phyloP scores from a whole-genome alignment of 78 protist species.

The Dictyostelium brefeldianum region DNA sequence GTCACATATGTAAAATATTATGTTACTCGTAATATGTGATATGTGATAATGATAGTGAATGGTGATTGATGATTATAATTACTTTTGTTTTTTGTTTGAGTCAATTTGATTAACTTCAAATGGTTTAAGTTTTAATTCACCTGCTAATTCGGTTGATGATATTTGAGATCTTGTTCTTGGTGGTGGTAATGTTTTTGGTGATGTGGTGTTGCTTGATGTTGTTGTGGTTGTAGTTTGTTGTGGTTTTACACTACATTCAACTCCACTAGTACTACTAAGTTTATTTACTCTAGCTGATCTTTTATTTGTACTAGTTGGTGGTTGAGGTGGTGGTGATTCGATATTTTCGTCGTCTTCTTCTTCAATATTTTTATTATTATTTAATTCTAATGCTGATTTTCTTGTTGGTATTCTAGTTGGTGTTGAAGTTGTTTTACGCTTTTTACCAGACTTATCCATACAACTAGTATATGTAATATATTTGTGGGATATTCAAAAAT shows the following conservation, averaged over 20 bases:
- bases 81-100: no score
- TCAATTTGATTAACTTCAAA: no score
- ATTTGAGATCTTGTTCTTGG: slow-evolving; percentile 58
- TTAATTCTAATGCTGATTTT: no score
- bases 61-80: no score
- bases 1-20: no score
- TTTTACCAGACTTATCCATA: slow-evolving; percentile 20
- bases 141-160: slow-evolving; percentile 15
- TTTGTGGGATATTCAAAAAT: no score
- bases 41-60: no score
- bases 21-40: no score
- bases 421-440: slow-evolving; percentile 8
- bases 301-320: neutral
- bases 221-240: neutral
- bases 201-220: neutral
- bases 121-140: no score
- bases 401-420: neutral
- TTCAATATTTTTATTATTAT: neutral
- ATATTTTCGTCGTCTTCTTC: neutral
- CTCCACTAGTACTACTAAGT: no score
- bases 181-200: slow-evolving; percentile 9
- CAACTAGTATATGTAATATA: neutral
- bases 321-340: neutral
- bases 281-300: no score
- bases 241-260: neutral